Percentiles rank a stretch among this genome's conserved stretches.
Evolutionary conservation across 1,284 basidiomycete species (phyloP).

Genomic region (Marasmius tenuissimus): DNA sequence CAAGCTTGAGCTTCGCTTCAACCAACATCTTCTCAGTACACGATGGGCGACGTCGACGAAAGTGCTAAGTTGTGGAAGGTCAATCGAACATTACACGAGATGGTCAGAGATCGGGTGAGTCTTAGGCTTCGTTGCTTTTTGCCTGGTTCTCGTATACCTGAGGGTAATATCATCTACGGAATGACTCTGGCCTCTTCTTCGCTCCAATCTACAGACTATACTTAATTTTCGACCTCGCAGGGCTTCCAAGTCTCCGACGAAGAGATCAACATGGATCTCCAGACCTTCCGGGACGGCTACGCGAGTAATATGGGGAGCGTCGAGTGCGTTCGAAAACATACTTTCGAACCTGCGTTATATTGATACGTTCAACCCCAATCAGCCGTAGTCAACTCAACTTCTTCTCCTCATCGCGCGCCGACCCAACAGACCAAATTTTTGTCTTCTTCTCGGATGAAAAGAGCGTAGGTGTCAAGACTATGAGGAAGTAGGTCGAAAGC

Average conservation of each 20-base stretch:
- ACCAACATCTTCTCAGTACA: constrained; percentile 21
- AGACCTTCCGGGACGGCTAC: constrained; percentile 69
- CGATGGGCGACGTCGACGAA: constrained; percentile 71
- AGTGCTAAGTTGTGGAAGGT: constrained; percentile 92
- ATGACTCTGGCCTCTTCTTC: neutral
- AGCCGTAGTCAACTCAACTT: constrained; percentile 90
- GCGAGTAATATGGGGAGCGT: constrained; percentile 62
- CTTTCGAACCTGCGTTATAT: constrained; percentile 3
- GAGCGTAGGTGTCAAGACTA: constrained; percentile 92
- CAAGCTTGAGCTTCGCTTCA: neutral
- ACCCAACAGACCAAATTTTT: constrained; percentile 83
- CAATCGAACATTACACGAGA: constrained; percentile 95
- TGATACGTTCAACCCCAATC: constrained; percentile 6
- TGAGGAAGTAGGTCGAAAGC: constrained; percentile 80
- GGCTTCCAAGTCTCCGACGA: constrained; percentile 90
- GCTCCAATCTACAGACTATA: neutral
- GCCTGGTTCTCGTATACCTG: neutral
- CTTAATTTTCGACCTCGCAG: constrained; percentile 37
- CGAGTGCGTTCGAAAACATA: constrained; percentile 47
- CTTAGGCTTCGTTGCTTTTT: neutral
- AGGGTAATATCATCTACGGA: neutral
- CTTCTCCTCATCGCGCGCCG: constrained; percentile 73
- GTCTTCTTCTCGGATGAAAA: constrained; percentile 93
- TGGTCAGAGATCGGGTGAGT: constrained; percentile 88
- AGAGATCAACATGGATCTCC: constrained; percentile 85